These are phyloP conservation scores for Yamagishiella unicocca DNA, from an alignment of 139 green algal genomes.

Conservation along the genomic window DNA sequence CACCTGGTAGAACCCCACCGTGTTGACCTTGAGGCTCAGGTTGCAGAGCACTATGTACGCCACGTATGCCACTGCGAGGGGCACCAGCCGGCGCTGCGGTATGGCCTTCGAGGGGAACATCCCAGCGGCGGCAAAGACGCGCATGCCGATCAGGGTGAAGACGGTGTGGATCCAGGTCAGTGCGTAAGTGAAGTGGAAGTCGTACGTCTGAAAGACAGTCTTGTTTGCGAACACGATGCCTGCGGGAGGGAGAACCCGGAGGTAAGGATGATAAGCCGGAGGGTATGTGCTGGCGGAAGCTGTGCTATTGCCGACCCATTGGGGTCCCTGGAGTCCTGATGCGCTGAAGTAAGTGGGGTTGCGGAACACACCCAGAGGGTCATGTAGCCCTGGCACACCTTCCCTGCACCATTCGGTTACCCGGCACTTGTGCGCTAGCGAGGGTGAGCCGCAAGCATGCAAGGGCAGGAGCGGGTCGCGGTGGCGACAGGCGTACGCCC, in stretches of 20 bases:
- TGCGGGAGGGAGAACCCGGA: conserved; percentile 14
- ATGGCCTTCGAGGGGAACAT: conserved; percentile 80
- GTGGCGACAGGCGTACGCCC: too few relatives aligned
- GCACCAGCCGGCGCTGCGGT: conserved; percentile 60
- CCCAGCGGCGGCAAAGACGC: conserved; percentile 33
- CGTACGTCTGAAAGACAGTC: conserved; percentile 76
- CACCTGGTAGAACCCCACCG: conserved; percentile 91
- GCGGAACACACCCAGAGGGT: too few relatives aligned
- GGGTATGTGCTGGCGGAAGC: too few relatives aligned
- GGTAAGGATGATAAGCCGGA: too few relatives aligned
- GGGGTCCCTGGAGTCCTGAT: too few relatives aligned
- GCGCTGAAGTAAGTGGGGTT: too few relatives aligned
- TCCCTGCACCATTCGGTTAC: too few relatives aligned
- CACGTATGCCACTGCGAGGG: conserved; percentile 86
- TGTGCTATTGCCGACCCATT: too few relatives aligned
- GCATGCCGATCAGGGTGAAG: conserved; percentile 75
- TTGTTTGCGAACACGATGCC: conserved; percentile 95
- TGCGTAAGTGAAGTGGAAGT: conserved; percentile 85
- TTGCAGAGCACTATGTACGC: conserved; percentile 93
- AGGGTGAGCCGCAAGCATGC: too few relatives aligned
- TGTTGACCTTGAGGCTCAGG: conserved; percentile 90
- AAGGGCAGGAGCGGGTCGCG: too few relatives aligned
- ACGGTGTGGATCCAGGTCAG: conserved; percentile 91
- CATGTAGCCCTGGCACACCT: too few relatives aligned
- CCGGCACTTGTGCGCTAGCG: too few relatives aligned